phyloP scores from a whole-genome alignment of 495 filamentous ascomycete species.

The Penicillium roqueforti region DNA sequence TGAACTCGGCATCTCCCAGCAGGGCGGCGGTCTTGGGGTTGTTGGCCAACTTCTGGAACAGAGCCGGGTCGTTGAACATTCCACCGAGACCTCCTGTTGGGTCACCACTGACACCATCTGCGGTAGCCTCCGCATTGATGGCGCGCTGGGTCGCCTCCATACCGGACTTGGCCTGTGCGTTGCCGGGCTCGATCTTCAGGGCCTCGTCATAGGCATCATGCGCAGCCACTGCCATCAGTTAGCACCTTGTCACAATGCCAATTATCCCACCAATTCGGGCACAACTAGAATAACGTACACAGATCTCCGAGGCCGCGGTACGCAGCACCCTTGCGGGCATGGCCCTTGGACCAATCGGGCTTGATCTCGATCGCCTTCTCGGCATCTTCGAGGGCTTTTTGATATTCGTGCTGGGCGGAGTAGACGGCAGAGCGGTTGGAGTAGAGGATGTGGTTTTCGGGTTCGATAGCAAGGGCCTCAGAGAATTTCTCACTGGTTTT shows the following conservation, averaged over 20 bases:
- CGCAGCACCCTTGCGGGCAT: constrained; percentile 86
- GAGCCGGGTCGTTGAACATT: constrained; percentile 89
- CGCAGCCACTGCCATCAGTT: constrained; percentile 56
- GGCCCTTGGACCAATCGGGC: constrained; percentile 97
- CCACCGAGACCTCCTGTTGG: constrained; percentile 72
- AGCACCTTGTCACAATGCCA: not conserved
- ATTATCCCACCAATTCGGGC: not conserved
- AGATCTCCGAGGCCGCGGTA: constrained; percentile 83
- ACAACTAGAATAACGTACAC: constrained; percentile 38
- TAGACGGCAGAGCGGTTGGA: constrained; percentile 98
- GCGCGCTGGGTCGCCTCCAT: constrained; percentile 77
- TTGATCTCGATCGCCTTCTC: constrained; percentile 90
- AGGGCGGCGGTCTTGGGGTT: constrained; percentile 90
- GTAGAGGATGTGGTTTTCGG: constrained; percentile 90
- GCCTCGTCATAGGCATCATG: constrained; percentile 88
- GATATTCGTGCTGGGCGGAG: constrained; percentile 81
- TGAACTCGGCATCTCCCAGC: constrained; percentile 82
- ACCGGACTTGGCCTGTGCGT: constrained; percentile 88
- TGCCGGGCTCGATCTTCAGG: constrained; percentile 83
- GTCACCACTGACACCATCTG: constrained; percentile 62
- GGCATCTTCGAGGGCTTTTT: constrained; percentile 81
- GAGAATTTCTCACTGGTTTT: constrained; percentile 78
- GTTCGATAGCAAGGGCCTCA: constrained; percentile 84
- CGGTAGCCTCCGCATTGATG: constrained; percentile 73
- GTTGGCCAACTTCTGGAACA: constrained; percentile 81